Evolutionary conservation across 2,329 filamentous ascomycete species (phyloP).

Genomic region (Fusarium sp.): DNA sequence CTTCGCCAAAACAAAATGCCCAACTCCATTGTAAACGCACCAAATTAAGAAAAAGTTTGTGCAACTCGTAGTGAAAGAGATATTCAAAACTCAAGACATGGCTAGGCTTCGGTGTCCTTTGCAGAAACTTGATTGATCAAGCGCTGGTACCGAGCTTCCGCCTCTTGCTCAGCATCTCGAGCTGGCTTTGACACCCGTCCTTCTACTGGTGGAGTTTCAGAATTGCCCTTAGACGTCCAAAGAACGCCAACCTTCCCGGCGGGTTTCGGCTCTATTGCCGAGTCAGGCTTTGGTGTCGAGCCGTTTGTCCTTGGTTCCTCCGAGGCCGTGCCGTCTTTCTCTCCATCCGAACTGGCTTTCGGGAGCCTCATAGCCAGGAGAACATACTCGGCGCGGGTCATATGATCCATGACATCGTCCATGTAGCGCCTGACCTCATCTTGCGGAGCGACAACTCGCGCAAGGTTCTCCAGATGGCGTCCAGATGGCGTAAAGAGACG

Average conservation of each 20-base stretch:
- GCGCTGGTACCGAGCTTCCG: constrained; percentile 52
- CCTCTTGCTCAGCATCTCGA: constrained; percentile 52
- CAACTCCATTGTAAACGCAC: constrained; percentile 21
- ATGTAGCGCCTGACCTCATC: constrained; percentile 75
- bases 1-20: constrained; percentile 29
- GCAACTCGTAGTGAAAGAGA: neutral
- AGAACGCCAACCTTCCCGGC: constrained; percentile 50
- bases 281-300: constrained; percentile 48
- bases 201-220: constrained; percentile 32
- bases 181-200: constrained; percentile 39
- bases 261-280: constrained; percentile 40
- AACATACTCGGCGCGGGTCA: constrained; percentile 75
- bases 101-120: constrained; percentile 46
- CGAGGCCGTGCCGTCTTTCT: constrained; percentile 43
- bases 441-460: constrained; percentile 69
- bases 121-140: constrained; percentile 53
- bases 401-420: constrained; percentile 77
- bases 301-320: constrained; percentile 50
- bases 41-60: constrained; percentile 35
- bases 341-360: constrained; percentile 51
- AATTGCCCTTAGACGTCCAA: constrained; percentile 49
- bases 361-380: constrained; percentile 75
- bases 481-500: constrained; percentile 66
- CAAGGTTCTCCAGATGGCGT: constrained; percentile 70
- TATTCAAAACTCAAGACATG: neutral